Percentiles rank a stretch among this genome's conserved stretches.
These are phyloP conservation scores for Heterobasidion annosum DNA, from an alignment of 1,284 basidiomycete species.

Conservation along the genomic window DNA sequence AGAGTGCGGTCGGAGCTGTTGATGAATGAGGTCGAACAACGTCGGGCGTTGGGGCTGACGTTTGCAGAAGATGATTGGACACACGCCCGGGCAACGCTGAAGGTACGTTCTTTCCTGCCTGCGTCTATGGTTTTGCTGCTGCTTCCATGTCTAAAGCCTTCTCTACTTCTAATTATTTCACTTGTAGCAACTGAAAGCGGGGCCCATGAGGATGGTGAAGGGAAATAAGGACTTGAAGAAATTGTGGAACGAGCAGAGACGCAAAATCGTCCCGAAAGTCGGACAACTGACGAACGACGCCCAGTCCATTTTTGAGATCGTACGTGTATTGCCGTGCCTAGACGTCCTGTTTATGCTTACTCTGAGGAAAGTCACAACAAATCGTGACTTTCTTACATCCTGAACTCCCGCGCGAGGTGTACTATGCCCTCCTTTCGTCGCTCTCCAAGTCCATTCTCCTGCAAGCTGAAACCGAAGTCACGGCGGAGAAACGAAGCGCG, in stretches of 20 bases:
- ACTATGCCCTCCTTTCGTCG: conserved; percentile 78
- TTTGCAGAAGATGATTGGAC: conserved; percentile 62
- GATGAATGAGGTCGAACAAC: conserved; percentile 17
- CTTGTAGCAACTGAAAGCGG: conserved; percentile 57
- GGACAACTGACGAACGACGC: conserved; percentile 86
- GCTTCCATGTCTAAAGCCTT: too few species aligned
- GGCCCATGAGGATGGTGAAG: conserved; percentile 73
- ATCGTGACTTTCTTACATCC: conserved; percentile 46
- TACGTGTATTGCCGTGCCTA: conserved; percentile 28
- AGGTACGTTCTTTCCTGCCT: conserved; percentile 28
- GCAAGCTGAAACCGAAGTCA: conserved; percentile 93
- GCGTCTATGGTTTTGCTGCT: conserved; percentile 4
- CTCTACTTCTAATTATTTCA: neutral
- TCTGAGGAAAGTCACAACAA: conserved; percentile 44
- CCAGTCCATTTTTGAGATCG: conserved; percentile 62
- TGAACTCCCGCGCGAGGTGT: conserved; percentile 38
- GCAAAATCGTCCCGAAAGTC: conserved; percentile 84
- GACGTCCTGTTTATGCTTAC: conserved; percentile 4
- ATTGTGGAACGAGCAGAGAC: conserved; percentile 57
- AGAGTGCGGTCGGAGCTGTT: conserved; percentile 17
- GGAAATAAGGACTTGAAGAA: conserved; percentile 44
- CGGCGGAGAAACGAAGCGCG: conserved; percentile 81
- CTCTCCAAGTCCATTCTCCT: conserved; percentile 83
- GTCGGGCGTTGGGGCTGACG: conserved; percentile 36
- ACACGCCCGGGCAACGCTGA: conserved; percentile 50